phyloP scores from a whole-genome alignment of 441 rosid genomes.

The Populus tomentosa region DNA sequence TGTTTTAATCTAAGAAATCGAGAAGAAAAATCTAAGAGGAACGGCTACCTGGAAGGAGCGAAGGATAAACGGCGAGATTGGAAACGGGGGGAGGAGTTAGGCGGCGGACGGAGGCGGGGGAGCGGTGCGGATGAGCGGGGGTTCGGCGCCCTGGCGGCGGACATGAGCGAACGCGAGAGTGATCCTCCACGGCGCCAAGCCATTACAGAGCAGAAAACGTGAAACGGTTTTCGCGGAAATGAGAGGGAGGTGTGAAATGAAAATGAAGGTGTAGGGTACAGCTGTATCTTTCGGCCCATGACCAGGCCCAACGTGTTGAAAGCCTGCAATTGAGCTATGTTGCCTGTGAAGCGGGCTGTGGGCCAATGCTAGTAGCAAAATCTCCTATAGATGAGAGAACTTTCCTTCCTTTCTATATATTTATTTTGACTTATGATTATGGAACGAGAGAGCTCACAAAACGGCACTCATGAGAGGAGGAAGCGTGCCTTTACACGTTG shows the following conservation, averaged over 20 bases:
- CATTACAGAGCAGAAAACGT: background rate
- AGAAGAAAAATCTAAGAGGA: background rate
- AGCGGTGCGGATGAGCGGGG: slow-evolving; percentile 49
- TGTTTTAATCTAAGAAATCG: background rate
- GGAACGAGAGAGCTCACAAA: too few species aligned
- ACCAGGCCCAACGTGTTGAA: background rate
- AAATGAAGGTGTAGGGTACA: background rate
- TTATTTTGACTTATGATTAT: background rate
- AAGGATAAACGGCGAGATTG: slow-evolving; percentile 52
- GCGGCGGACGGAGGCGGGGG: slow-evolving; percentile 45
- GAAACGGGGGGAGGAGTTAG: slow-evolving; percentile 42
- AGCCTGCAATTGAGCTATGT: background rate
- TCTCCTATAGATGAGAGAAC: background rate
- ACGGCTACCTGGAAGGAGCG: slow-evolving; percentile 46
- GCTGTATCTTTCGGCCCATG: background rate
- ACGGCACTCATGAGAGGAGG: background rate
- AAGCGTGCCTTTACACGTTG: slow-evolving; percentile 31
- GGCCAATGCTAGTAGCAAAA: too few species aligned
- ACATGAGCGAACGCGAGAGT: slow-evolving; percentile 35
- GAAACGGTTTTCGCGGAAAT: background rate
- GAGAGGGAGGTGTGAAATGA: background rate
- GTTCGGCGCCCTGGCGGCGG: slow-evolving; percentile 53
- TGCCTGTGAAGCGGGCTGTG: background rate
- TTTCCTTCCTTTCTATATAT: background rate
- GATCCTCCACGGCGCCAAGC: slow-evolving; percentile 50